Evolutionary conservation across 2,329 filamentous ascomycete species (phyloP), one percentile per base, ranked within the genome.

Genomic region (Pseudogymnoascus sp.): DNA sequence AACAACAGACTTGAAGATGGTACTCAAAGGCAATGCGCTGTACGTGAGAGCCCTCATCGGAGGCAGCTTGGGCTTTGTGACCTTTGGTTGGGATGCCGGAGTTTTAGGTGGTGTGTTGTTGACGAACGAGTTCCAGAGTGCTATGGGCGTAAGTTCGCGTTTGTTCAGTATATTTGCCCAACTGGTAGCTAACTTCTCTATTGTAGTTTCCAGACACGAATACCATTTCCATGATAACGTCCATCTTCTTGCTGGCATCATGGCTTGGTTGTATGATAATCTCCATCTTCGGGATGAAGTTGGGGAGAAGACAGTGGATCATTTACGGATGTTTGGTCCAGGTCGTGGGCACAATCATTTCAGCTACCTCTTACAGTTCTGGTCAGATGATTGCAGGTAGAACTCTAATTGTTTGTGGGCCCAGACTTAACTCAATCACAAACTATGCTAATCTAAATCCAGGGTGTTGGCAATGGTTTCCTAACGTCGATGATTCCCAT

Each of bases 1-100:
- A 55, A 9, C 25, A 55, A 31, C 49, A 33, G 49, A 55, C 28
- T 55, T 55, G 14, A 55, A 55, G 25, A 55, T 55, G 49, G 49
- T 55, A 16, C 49, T 55, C 25, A 55, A 55, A 55, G 49, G 49
- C n/a, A 33, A 55, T 55, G 49, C 49, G 25, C 8, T 55, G n/a
- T 55, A 55, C 25, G 28, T 18, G 25, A 31, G 49, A 55, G n/a
- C 49, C n/a, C 25, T 55, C 28, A 55, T 55, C 11, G 49, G 49
- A 55, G 49, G 49, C n/a, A 55, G 49, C 49, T 55, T 73, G 62
- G 71, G 70, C 37, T 74, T 73, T 66, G 69, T 74, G 66, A 70
- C 72, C 63, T 74, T 70, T 59, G 72, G 72, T 9, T 74, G 72
- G 66, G 73, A 75, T 66, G 73, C 72, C 8, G 72, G 72, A 62